phyloP scores from a whole-genome alignment of 805 yeast genomes.

The Starmera caribaea region DNA sequence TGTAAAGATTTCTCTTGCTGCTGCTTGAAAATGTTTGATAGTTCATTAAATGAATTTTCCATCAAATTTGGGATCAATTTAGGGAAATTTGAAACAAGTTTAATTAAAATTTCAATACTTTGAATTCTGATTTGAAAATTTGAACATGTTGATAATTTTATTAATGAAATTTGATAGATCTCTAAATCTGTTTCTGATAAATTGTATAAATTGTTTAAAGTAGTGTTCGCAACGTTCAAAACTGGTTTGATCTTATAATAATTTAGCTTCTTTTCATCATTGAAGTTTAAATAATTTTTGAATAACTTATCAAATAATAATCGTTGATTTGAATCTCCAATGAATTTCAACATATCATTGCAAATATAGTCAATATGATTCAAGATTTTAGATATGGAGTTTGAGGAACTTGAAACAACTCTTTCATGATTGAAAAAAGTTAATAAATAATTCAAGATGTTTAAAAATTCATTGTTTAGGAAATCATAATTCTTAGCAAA shows the following conservation, averaged over 20 bases:
- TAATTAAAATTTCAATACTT: conserved; percentile 26
- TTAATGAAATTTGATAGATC: conserved; percentile 19
- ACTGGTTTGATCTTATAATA: conserved; percentile 4
- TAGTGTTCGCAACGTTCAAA: conserved; percentile 17
- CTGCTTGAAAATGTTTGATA: conserved; percentile 24
- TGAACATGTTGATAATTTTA: conserved; percentile 27
- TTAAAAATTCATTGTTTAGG: conserved; percentile 18
- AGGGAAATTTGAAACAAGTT: conserved; percentile 24
- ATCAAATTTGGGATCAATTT: conserved; percentile 27
- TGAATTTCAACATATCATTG: conserved; percentile 14
- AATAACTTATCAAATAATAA: conserved; percentile 18
- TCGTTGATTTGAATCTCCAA: conserved; percentile 25
- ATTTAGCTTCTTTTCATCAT: conserved; percentile 3
- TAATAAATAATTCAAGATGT: conserved; percentile 15
- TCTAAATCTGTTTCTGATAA: conserved; percentile 16
- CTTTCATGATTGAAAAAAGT: conserved; percentile 19
- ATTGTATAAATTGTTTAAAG: conserved; percentile 19
- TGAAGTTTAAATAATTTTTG: conserved; percentile 2
- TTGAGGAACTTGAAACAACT: conserved; percentile 9
- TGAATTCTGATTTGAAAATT: conserved; percentile 31
- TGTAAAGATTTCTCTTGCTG: conserved; percentile 16
- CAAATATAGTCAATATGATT: conserved; percentile 15
- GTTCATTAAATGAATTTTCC: conserved; percentile 22
- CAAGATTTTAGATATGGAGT: conserved; percentile 10
- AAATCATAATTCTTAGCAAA: conserved; percentile 17